A percentile compares a stretch with the other conserved stretches of the same genome.
phyloP scores from a whole-genome alignment of 768 basidiomycete genomes.

The Rhodosporidiobolus sp. region DNA sequence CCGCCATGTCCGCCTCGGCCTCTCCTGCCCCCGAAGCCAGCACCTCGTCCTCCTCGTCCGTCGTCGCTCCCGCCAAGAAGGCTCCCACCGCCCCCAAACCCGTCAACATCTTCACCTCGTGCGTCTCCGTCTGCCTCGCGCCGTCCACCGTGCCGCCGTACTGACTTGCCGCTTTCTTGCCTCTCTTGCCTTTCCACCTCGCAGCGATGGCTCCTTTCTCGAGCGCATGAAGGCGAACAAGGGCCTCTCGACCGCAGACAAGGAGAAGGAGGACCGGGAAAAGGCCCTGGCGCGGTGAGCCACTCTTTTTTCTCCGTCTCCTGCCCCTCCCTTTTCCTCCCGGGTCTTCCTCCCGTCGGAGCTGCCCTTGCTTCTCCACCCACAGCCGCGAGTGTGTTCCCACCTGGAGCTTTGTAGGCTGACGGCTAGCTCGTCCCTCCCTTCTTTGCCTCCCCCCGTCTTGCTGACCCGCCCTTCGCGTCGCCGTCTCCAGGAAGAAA shows the following conservation, averaged over 20 bases:
- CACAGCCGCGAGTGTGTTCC: neutral
- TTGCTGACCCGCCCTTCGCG: neutral
- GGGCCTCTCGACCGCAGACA: neutral
- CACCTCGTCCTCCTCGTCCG: neutral
- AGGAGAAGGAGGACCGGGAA: slow-evolving; percentile 27
- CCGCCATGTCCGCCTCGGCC: slow-evolving; percentile 2
- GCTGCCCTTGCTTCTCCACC: neutral
- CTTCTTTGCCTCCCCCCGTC: neutral
- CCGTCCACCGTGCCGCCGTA: neutral
- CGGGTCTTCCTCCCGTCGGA: neutral
- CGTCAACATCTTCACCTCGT: slow-evolving; percentile 34
- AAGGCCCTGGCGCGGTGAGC: slow-evolving; percentile 29
- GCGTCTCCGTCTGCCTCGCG: neutral
- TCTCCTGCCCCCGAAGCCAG: slow-evolving; percentile 19
- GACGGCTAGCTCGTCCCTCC: neutral
- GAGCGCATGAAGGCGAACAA: slow-evolving; percentile 26
- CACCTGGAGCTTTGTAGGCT: slow-evolving; percentile 12
- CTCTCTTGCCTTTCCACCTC: neutral
- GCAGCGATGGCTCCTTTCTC: slow-evolving; percentile 36
- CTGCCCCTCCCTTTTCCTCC: neutral
- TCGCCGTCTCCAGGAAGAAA: slow-evolving; percentile 27
- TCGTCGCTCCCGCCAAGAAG: neutral
- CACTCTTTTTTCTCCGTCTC: neutral
- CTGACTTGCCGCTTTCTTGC: neutral
- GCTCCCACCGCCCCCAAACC: slow-evolving; percentile 6